Evolutionary conservation across 2,329 filamentous ascomycete species (phyloP).

Genomic region (Xylariomycetidae sp.): DNA sequence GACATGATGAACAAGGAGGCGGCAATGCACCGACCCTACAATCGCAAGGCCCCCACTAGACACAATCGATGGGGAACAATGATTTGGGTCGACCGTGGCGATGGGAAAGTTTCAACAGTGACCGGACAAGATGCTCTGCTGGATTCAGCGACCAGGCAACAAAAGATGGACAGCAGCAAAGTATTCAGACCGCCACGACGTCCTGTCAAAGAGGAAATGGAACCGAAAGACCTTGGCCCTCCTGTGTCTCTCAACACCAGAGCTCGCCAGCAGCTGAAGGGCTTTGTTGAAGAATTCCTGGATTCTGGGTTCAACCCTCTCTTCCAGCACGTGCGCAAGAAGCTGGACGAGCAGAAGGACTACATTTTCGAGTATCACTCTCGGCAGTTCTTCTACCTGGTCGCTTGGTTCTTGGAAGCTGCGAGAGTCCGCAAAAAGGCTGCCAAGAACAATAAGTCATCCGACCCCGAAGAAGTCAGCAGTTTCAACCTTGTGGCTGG

Average conservation of each 20-base stretch:
- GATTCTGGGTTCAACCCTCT: slow-evolving; percentile 93
- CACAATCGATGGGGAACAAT: slow-evolving; percentile 96
- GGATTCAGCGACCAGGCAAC: slow-evolving; percentile 64
- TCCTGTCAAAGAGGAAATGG: slow-evolving; percentile 53
- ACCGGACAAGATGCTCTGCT: slow-evolving; percentile 82
- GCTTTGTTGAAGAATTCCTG: slow-evolving; percentile 87
- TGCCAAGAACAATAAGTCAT: slow-evolving; percentile 38
- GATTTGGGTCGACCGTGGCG: slow-evolving; percentile 89
- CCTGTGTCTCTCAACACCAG: slow-evolving; percentile 62
- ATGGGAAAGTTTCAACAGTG: slow-evolving; percentile 76
- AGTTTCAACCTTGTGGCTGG: slow-evolving; percentile 83
- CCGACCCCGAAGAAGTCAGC: slow-evolving; percentile 50
- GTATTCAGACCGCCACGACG: slow-evolving; percentile 78
- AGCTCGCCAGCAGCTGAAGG: slow-evolving; percentile 70
- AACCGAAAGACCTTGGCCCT: slow-evolving; percentile 70
- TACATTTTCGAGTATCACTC: slow-evolving; percentile 72
- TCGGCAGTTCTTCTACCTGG: slow-evolving; percentile 85
- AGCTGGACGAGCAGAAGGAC: slow-evolving; percentile 82
- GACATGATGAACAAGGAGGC: slow-evolving; percentile 75
- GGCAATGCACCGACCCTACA: slow-evolving; percentile 71
- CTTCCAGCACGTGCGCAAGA: slow-evolving; percentile 78
- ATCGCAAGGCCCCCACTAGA: slow-evolving; percentile 71
- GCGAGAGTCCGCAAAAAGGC: slow-evolving; percentile 66
- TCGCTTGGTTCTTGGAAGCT: slow-evolving; percentile 87
- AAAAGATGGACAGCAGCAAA: slow-evolving; percentile 88